These are phyloP conservation scores for Pholiota adiposa DNA, from an alignment of 1,284 basidiomycete genomes.

Conservation along the genomic window DNA sequence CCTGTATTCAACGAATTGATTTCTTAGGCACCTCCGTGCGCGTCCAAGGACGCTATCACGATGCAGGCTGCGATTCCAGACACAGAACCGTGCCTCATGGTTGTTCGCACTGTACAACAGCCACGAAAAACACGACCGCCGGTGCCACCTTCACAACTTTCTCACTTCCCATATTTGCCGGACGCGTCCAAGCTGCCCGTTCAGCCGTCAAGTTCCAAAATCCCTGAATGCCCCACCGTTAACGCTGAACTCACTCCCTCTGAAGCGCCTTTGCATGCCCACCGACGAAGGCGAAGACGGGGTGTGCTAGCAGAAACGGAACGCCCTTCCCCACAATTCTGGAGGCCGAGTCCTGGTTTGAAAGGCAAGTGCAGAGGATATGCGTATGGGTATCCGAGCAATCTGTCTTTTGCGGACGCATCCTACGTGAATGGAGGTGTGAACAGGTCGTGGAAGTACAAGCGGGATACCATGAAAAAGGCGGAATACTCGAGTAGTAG, in stretches of 20 bases:
- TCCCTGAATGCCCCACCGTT: conserved; percentile 25
- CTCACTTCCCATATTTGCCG: conserved; percentile 35
- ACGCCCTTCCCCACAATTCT: conserved; percentile 38
- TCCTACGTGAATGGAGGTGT: neutral
- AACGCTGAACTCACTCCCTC: conserved; percentile 14
- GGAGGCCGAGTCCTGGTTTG: conserved; percentile 36
- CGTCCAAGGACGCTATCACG: neutral
- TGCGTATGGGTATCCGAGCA: conserved; percentile 41
- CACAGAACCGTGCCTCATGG: conserved; percentile 28
- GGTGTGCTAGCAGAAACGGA: conserved; percentile 25
- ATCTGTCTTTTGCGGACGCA: conserved; percentile 17
- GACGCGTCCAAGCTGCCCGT: conserved; percentile 11
- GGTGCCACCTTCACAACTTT: conserved; percentile 28
- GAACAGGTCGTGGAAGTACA: conserved; percentile 11
- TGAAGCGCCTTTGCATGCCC: neutral
- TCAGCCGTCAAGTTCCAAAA: conserved; percentile 13
- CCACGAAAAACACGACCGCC: conserved; percentile 41
- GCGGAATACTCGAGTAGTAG: conserved; percentile 4
- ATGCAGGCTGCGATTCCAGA: neutral
- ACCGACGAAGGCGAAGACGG: conserved; percentile 15
- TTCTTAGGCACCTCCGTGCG: neutral
- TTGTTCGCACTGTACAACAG: conserved; percentile 32
- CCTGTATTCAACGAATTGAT: no score
- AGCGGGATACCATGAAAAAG: conserved; percentile 22
- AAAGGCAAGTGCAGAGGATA: conserved; percentile 43